Conservation (phyloP, 106 monocot genomes). For the Platanthera zijinensis region DNA sequence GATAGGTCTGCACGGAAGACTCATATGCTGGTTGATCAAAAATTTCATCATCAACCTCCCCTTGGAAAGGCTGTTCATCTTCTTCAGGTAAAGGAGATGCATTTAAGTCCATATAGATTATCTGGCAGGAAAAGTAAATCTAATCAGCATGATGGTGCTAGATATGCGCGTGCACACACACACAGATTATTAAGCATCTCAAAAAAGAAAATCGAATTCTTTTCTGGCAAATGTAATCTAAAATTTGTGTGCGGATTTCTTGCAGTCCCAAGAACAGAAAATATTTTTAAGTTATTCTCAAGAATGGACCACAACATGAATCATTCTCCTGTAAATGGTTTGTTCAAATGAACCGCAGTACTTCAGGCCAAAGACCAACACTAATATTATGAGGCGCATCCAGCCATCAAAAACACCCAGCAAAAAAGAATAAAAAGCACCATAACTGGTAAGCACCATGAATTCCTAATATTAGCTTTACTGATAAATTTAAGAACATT, state of each 20-base stretch:
- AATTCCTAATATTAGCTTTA: neutral
- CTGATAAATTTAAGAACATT: neutral
- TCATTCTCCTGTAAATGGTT: neutral
- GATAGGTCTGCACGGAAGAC: slow-evolving; percentile 25
- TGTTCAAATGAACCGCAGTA: neutral
- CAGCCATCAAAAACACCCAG: neutral
- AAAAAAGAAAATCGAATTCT: neutral
- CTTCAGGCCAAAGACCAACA: neutral
- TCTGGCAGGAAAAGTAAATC: neutral
- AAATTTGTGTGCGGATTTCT: neutral
- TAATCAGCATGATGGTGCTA: neutral
- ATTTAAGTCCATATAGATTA: slow-evolving; percentile 78
- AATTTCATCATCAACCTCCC: slow-evolving; percentile 31
- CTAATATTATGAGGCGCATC: neutral
- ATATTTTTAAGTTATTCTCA: neutral
- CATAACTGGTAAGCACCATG: neutral
- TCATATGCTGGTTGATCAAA: slow-evolving; percentile 15
- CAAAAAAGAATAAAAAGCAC: neutral
- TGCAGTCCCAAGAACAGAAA: neutral
- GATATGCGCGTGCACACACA: too few relatives aligned
- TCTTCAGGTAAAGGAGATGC: slow-evolving; percentile 93
- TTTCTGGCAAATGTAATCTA: neutral
- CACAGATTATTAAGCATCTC: neutral
- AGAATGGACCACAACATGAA: neutral
- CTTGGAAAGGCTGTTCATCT: slow-evolving; percentile 57